Conservation (phyloP, 2,329 filamentous ascomycete genomes). For the Cladosporium sp. region DNA sequence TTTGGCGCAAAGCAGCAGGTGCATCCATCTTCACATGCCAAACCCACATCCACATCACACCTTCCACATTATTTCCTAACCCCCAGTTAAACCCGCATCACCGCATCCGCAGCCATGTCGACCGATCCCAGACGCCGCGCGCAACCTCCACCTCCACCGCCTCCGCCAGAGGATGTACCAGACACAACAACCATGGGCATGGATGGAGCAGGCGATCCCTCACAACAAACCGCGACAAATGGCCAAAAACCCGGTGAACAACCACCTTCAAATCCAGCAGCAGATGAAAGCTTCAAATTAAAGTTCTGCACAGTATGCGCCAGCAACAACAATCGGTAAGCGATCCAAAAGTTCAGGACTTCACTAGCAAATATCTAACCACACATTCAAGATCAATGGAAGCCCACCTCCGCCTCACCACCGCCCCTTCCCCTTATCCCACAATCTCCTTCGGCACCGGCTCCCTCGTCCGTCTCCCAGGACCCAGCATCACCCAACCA, state of each 20-base stretch:
- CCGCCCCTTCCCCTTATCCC: slow-evolving; percentile 68
- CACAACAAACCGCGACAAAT: slow-evolving; percentile 21
- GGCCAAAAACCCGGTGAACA: slow-evolving; percentile 15
- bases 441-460: slow-evolving; percentile 97
- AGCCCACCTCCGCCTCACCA: slow-evolving; percentile 87
- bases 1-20: not conserved
- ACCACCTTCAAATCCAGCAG: slow-evolving; percentile 14
- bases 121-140: slow-evolving; percentile 46
- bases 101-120: slow-evolving; percentile 28
- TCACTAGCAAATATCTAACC: not conserved
- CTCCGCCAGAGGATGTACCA: slow-evolving; percentile 45
- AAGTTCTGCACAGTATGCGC: slow-evolving; percentile 99
- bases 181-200: slow-evolving; percentile 28
- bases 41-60: no score
- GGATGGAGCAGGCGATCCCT: slow-evolving; percentile 24
- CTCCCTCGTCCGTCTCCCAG: slow-evolving; percentile 86
- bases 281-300: slow-evolving; percentile 70
- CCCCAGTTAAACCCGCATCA: not conserved
- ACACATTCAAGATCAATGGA: slow-evolving; percentile 74
- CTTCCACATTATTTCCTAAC: not conserved
- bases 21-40: slow-evolving; percentile 3
- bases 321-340: slow-evolving; percentile 91
- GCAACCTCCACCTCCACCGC: slow-evolving; percentile 38
- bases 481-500: slow-evolving; percentile 83
- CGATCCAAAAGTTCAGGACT: no score